Evolutionary conservation across 306 rosid genomes (phyloP), one percentile per base, ranked within the genome.

Genomic region (Ochetophila trinervis): DNA sequence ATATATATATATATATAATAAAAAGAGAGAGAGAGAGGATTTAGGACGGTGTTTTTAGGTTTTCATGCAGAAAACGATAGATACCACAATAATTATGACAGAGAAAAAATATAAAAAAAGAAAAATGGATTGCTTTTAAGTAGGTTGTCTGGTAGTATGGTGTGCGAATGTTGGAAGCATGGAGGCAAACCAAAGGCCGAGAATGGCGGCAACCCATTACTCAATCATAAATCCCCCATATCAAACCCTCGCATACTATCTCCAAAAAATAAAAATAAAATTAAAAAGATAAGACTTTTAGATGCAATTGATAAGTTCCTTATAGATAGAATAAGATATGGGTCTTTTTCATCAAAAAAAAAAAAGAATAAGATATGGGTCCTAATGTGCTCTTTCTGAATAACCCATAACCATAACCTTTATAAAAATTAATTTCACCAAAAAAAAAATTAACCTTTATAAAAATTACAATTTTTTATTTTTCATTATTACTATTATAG

Each of bases 131-230:
- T n/a, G 4, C 51, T 71, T n/a, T 77, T 74, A 60, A 54, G 69
- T 68, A 53, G 10, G 20, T 66, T 66, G 70, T 66, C 70, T 66
- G 54, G 20, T 66, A 10, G 70, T 66, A 53, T 52, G 70, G 70
- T 82, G 85, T 87, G 91, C 89, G 91, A 89, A 89, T 89, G 95
- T 89, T 87, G 91, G 91, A 85, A 85, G 87, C 73, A 89, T 83
- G 95, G 95, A 83, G 69, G 94, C 95, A 87, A 77, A 79, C 66
- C 86, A 85, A 76, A 84, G 90, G 83, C 65, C 79, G 64, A 79
- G 80, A 79, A 75, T 82, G 84, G 88, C 94, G 94, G 94, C 89
- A 84, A 84, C 85, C 88, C 91, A 77, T 77, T 57, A 67, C 72
- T 67, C 79, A 67, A 55, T 75, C 68, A 68, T 73, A 68, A 75